phyloP scores from a whole-genome alignment of 331 rosid species.

The Arachis monticola region DNA sequence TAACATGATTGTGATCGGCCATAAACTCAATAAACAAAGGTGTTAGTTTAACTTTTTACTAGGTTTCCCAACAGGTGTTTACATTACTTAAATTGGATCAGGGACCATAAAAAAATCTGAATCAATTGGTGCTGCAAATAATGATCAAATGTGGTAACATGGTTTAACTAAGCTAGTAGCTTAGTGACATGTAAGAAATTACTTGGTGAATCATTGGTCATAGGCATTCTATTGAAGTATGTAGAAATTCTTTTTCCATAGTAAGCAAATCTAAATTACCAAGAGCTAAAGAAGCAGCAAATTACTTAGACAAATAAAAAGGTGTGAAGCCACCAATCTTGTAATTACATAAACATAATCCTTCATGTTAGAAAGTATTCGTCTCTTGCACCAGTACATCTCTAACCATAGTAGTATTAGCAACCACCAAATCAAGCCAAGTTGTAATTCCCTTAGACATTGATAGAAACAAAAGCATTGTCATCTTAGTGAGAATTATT shows the following conservation, averaged over 20 bases:
- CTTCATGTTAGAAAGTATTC: constrained; percentile 18
- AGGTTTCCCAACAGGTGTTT: neutral
- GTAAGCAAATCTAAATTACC: neutral
- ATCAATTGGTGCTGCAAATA: neutral
- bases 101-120: neutral
- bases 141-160: neutral
- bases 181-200: neutral
- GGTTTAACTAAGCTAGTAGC: neutral
- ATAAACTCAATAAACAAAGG: neutral
- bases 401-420: constrained; percentile 16
- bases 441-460: constrained; percentile 20
- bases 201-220: neutral
- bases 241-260: neutral
- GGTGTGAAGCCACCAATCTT: neutral
- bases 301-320: neutral
- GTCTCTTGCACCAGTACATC: constrained; percentile 5
- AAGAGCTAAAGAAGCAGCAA: neutral
- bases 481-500: constrained; percentile 40
- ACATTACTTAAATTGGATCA: neutral
- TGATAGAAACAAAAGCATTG: constrained; percentile 1
- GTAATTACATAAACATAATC: constrained; percentile 34
- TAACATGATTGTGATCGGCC: neutral
- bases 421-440: constrained; percentile 21
- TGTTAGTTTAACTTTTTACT: neutral
- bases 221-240: neutral